Base-by-base conservation (phyloP, 2,329 filamentous ascomycete species). In the Stromatinia cepivora region DNA sequence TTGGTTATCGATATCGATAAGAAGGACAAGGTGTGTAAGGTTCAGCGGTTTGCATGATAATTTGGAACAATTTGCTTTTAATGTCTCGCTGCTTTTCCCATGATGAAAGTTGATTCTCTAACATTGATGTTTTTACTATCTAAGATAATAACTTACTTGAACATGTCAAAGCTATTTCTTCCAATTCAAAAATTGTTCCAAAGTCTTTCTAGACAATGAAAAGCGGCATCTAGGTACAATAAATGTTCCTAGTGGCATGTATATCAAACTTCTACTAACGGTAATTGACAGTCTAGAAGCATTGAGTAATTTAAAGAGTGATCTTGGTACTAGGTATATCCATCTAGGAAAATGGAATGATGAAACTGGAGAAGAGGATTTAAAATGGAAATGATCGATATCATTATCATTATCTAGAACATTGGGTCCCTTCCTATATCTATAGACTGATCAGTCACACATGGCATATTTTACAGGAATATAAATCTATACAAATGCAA, bases 1-100 rank as follows among this genome's bases (percentile, higher is more conserved):
- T 36, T 4, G 25, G 11, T 25, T 39, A 58, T 58, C 56, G 34
- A 58, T 58, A 42, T 58, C 56, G 56, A 58, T 58, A 58, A 56
- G 53, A 56, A n/a, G n/a, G 48, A 3, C 20, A n/a, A n/a, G 48
- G n/a, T 11, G 22, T 25, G 48, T 50, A 50, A 25, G 48, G 48
- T 50, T 50, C 48, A 50, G 48, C 22, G 48, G 48, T n/a, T 50
- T 50, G 48, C 48, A 50, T 50, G 48, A 50, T n/a, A 4, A 10
- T n/a, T 42, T 42, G 39, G 9, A n/a, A 50, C 22, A n/a, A n/a
- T 50, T 50, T 22, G 48, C 22, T 25, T 22, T 11, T 10, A 50
- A n/a, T 50, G 48, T 25, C 48, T 42, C 39, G 48, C 48, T 50
- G 48, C 48, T 50, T 50, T 50, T 46, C 15, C 15, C 13, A 17